Evolutionary conservation across 1,139 yeast species (phyloP), one percentile per base, ranked within the genome.

Genomic region (Yamadazyma taylorii): DNA sequence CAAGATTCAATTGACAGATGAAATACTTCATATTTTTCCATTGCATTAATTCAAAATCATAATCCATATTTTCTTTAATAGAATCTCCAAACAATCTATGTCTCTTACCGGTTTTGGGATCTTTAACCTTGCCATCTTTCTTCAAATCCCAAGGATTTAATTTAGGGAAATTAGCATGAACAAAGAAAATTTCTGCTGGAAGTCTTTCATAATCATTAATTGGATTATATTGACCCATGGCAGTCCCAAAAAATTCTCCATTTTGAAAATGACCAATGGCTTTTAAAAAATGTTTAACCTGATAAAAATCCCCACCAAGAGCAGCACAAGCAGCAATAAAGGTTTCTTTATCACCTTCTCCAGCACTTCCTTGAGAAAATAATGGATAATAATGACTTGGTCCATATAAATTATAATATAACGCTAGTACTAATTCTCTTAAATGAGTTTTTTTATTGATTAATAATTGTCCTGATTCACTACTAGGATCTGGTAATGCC

Each of bases 341-440:
- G 0, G 96, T 86, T 55, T 88, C 96, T 56, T 87, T 88, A 58
- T 88, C 96, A 43, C 96, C 96, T 63, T 86, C 95, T 30, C 96
- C 96, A 40, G 81, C 85, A 0, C 86, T 79, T 11, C 90, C 90
- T 61, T 87, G 95, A 1, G 92, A 81, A 38, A 88, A 75, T 33
- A 88, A 70, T n/a, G 94, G 94, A 58, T 87, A 88, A 55, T 75
- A 88, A 62, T 80, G 79, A 13, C 75, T 73, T 5, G 92, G 94
- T 0, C 96, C 96, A 54, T 78, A 83, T 28, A 85, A 60, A 54
- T 87, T 88, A 61, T 87, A 88, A 60, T 86, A 87, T 25, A 85
- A 61, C 0, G 95, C 79, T 37, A 88, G 60, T 37, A 86, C 56
- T 38, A 87, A 60, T 9, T 86, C 78, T 46, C 75, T 74, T 39